A percentile compares a stretch with the other conserved stretches of the same genome.
These are phyloP conservation scores for Alternaria dauci DNA, from an alignment of 2,329 filamentous ascomycete genomes.

Conservation along the genomic window DNA sequence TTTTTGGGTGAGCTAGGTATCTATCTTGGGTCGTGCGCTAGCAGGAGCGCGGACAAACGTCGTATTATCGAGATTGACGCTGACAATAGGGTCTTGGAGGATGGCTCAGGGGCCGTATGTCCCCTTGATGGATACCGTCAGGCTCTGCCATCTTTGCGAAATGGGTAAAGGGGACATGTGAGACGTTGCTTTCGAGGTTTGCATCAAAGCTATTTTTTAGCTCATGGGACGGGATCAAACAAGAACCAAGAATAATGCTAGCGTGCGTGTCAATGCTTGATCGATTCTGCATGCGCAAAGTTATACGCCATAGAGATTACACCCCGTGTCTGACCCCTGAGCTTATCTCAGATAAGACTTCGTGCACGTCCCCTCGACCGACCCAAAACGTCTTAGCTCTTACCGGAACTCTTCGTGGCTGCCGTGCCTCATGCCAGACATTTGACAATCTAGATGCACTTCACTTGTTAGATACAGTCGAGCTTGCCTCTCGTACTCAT, in stretches of 20 bases:
- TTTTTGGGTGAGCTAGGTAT: slow-evolving; percentile 32
- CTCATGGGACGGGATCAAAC: slow-evolving; percentile 25
- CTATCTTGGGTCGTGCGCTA: slow-evolving; percentile 29
- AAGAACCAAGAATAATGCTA: slow-evolving; percentile 29
- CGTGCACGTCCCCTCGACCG: slow-evolving; percentile 23
- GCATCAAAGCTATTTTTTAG: slow-evolving; percentile 24
- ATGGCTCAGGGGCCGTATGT: slow-evolving; percentile 24
- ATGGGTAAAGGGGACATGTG: slow-evolving; percentile 23
- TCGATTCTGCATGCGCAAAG: slow-evolving; percentile 10
- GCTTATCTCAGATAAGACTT: slow-evolving; percentile 31
- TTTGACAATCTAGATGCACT: slow-evolving; percentile 19
- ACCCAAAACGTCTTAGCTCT: slow-evolving; percentile 21
- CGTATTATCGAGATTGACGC: slow-evolving; percentile 25
- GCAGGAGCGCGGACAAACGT: slow-evolving; percentile 27
- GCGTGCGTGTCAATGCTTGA: slow-evolving; percentile 31
- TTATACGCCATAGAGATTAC: slow-evolving; percentile 7
- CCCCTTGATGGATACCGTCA: slow-evolving; percentile 24
- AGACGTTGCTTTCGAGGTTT: slow-evolving; percentile 27
- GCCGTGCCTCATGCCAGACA: slow-evolving; percentile 18
- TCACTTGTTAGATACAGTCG: slow-evolving; percentile 7
- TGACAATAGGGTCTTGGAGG: slow-evolving; percentile 24
- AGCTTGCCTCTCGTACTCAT: not conserved
- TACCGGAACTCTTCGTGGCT: slow-evolving; percentile 10
- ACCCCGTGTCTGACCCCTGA: slow-evolving; percentile 11
- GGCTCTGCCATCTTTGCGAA: slow-evolving; percentile 29